These are phyloP conservation scores for Ophiostoma sp. DNA, from an alignment of 2,329 filamentous ascomycete genomes.

Conservation along the genomic window DNA sequence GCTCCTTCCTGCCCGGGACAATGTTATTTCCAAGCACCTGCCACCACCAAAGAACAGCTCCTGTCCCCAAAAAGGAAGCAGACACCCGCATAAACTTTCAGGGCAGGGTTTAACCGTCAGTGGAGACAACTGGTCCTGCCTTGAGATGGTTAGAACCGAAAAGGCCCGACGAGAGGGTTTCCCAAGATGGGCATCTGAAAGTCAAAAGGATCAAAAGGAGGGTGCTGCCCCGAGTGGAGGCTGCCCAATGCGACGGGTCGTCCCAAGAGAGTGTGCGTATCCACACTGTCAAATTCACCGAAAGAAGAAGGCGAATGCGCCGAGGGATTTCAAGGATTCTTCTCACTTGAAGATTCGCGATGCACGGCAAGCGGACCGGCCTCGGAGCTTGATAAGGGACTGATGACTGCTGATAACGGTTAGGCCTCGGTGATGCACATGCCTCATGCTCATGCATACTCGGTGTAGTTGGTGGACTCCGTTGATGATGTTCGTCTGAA, in stretches of 20 bases:
- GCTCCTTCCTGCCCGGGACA: neutral
- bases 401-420: neutral
- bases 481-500: neutral
- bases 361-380: neutral
- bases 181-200: constrained; percentile 18
- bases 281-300: neutral
- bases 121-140: neutral
- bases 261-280: neutral
- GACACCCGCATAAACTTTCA: neutral
- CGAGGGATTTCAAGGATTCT: neutral
- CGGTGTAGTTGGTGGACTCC: neutral
- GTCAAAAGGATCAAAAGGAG: neutral
- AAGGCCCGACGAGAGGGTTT: constrained; percentile 20
- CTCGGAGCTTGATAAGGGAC: neutral
- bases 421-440: neutral
- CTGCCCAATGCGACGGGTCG: constrained; percentile 9
- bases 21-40: neutral
- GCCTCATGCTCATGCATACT: neutral
- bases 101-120: neutral
- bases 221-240: neutral
- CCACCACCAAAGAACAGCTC: neutral
- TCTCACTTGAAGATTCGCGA: neutral
- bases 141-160: neutral
- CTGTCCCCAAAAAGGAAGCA: neutral
- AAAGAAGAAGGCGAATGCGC: constrained; percentile 15